Conservation (phyloP, 768 basidiomycete genomes). For the Serendipita sp. region DNA sequence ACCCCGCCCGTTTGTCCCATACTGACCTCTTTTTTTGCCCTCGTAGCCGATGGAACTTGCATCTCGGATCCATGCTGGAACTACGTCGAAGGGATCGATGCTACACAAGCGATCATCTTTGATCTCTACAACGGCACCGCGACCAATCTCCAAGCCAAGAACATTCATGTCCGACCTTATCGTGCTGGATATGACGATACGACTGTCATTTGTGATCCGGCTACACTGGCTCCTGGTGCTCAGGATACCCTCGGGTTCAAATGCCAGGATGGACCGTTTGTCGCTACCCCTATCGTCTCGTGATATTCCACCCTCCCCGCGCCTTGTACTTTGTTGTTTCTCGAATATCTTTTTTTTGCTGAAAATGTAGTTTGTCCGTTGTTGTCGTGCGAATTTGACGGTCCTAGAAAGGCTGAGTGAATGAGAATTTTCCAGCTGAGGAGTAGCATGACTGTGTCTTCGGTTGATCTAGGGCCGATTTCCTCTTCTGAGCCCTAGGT, state of each 20-base stretch:
- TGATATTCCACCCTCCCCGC: too few species aligned
- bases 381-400: too few species aligned
- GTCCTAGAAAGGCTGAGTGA: too few species aligned
- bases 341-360: too few species aligned
- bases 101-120: slow-evolving; percentile 42
- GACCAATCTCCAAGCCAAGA: slow-evolving; percentile 13
- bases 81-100: slow-evolving; percentile 35
- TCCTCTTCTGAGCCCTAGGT: too few species aligned
- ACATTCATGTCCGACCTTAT: slow-evolving; percentile 4
- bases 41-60: slow-evolving; percentile 37
- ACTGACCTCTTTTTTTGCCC: background rate
- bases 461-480: too few species aligned
- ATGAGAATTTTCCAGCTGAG: too few species aligned
- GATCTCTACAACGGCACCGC: slow-evolving; percentile 41
- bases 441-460: too few species aligned
- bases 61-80: slow-evolving; percentile 49
- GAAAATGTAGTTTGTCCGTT: too few species aligned
- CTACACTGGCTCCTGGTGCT: slow-evolving; percentile 8
- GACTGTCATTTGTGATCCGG: slow-evolving; percentile 10
- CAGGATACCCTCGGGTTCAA: slow-evolving; percentile 11
- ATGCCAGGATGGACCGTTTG: slow-evolving; percentile 9
- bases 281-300: background rate
- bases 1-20: background rate
- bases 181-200: background rate
- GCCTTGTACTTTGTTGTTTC: too few species aligned